phyloP scores from a whole-genome alignment of 768 basidiomycete genomes.

The Suillus sp. region DNA sequence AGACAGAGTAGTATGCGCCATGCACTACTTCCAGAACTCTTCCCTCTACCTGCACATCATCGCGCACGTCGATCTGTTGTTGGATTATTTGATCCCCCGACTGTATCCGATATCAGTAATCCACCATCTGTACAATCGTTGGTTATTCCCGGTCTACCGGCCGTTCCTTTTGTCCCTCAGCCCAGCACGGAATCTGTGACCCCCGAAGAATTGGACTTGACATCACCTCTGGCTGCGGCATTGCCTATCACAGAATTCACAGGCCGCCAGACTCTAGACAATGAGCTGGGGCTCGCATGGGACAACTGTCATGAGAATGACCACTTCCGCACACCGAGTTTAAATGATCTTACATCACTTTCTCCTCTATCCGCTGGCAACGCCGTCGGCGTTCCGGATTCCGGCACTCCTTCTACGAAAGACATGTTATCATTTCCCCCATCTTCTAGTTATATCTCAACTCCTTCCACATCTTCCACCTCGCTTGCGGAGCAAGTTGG shows the following conservation, averaged over 20 bases:
- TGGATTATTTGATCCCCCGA: conserved; percentile 55
- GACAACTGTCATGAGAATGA: conserved; percentile 38
- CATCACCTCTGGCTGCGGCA: conserved; percentile 24
- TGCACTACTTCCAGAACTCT: conserved; percentile 17
- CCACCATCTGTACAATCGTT: conserved; percentile 29
- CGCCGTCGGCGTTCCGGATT: conserved; percentile 5
- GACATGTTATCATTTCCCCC: not conserved
- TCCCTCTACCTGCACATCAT: conserved; percentile 25
- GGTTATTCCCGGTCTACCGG: conserved; percentile 38
- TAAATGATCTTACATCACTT: conserved; percentile 50
- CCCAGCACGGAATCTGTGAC: conserved; percentile 28
- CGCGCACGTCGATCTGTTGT: conserved; percentile 56
- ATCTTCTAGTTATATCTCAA: not conserved
- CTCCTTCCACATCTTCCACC: not conserved
- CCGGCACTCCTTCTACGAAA: not conserved
- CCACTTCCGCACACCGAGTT: conserved; percentile 56
- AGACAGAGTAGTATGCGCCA: conserved; percentile 31
- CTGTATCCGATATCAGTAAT: conserved; percentile 18
- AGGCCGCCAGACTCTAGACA: conserved; percentile 46
- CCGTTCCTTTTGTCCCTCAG: conserved; percentile 37
- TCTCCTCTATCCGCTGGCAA: conserved; percentile 31
- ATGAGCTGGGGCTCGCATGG: conserved; percentile 60
- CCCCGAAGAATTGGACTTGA: conserved; percentile 19
- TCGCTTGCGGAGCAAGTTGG: conserved; percentile 3
- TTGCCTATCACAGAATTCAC: conserved; percentile 12